Evolutionary conservation across 495 filamentous ascomycete genomes (phyloP).

Genomic region (Penicillium turbatum): DNA sequence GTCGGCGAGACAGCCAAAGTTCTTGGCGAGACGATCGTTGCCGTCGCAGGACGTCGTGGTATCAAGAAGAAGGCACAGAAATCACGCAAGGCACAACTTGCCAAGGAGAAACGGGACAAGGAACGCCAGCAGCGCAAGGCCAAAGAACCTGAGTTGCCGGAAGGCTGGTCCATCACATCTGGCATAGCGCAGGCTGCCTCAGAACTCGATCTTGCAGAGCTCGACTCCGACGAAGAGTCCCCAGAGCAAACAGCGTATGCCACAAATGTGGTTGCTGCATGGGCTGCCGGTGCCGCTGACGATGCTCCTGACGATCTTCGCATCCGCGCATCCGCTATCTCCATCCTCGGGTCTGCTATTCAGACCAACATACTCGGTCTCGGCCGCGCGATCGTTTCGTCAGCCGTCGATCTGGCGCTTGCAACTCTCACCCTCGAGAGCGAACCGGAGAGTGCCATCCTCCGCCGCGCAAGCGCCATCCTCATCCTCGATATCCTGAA

Average conservation of each 20-base stretch:
- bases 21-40: slow-evolving; percentile 60
- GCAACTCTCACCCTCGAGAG: slow-evolving; percentile 62
- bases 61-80: slow-evolving; percentile 52
- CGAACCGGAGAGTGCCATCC: slow-evolving; percentile 59
- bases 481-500: slow-evolving; percentile 63
- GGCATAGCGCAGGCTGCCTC: slow-evolving; percentile 1
- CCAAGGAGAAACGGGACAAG: slow-evolving; percentile 41
- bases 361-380: slow-evolving; percentile 64
- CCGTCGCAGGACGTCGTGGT: slow-evolving; percentile 60
- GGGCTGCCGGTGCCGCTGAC: slow-evolving; percentile 58
- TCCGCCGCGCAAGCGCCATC: slow-evolving; percentile 68
- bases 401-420: slow-evolving; percentile 63
- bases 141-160: slow-evolving; percentile 24
- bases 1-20: slow-evolving; percentile 52
- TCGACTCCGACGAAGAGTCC: slow-evolving; percentile 40
- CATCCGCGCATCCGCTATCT: slow-evolving; percentile 72
- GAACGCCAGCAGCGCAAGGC: slow-evolving; percentile 43
- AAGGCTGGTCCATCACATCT: slow-evolving; percentile 34
- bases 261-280: slow-evolving; percentile 64
- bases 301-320: slow-evolving; percentile 66
- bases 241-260: slow-evolving; percentile 51
- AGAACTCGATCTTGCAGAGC: slow-evolving; percentile 12
- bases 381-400: slow-evolving; percentile 48
- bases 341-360: slow-evolving; percentile 61
- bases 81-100: slow-evolving; percentile 44